These are phyloP conservation scores for Solanum piurae DNA, from an alignment of 257 asterid species.

Conservation along the genomic window DNA sequence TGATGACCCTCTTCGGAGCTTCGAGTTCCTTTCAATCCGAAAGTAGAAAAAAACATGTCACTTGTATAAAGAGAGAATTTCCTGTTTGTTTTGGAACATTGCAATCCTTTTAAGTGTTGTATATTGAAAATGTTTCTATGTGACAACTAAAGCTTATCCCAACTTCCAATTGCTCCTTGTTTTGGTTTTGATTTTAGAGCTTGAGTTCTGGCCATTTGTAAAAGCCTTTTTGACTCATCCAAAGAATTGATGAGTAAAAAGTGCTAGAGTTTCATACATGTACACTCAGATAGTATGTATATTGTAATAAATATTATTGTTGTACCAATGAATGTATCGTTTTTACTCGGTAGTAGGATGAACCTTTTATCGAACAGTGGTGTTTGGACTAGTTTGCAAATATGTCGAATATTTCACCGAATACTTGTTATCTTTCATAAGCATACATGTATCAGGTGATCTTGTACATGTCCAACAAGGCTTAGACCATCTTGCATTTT, in stretches of 20 bases:
- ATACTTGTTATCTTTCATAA: background rate
- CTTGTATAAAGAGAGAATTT: slow-evolving; percentile 16
- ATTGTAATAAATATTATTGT: slow-evolving; percentile 2
- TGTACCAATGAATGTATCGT: background rate
- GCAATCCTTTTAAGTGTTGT: slow-evolving; percentile 19
- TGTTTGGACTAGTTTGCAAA: background rate
- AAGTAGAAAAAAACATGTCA: slow-evolving; percentile 8
- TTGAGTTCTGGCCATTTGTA: slow-evolving; percentile 11
- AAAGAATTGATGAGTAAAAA: slow-evolving; percentile 25
- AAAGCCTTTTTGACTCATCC: slow-evolving; percentile 23
- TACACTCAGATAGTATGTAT: slow-evolving; percentile 1
- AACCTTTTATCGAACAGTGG: background rate
- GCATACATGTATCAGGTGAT: background rate
- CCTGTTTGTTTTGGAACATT: slow-evolving; percentile 3
- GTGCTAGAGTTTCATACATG: slow-evolving; percentile 20
- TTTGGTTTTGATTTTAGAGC: slow-evolving; percentile 26
- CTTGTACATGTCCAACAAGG: background rate
- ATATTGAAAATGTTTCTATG: slow-evolving; percentile 29
- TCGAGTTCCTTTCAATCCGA: slow-evolving; percentile 61
- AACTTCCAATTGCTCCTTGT: background rate
- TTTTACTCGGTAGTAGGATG: background rate
- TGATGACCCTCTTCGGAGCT: slow-evolving; percentile 87
- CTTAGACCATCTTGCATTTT: background rate
- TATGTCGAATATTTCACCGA: background rate
- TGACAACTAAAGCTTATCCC: slow-evolving; percentile 12